These are phyloP conservation scores for Aspergillus ellipticus DNA, from an alignment of 495 filamentous ascomycete genomes.

Conservation along the genomic window DNA sequence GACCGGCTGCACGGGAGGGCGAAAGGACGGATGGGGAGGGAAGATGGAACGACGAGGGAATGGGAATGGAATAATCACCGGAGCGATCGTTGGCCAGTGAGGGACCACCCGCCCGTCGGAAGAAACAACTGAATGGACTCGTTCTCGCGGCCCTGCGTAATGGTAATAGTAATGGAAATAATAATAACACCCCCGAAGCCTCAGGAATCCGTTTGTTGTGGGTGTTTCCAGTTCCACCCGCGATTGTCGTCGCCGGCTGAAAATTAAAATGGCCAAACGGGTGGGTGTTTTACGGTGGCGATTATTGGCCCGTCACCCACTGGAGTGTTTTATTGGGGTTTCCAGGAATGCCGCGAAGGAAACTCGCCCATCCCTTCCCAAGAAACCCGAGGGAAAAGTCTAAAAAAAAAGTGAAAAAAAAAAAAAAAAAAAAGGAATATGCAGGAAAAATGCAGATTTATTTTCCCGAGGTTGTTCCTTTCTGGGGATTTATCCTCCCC, in stretches of 20 bases:
- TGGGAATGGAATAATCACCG: slow-evolving; percentile 25
- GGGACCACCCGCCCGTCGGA: slow-evolving; percentile 7
- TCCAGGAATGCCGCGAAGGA: slow-evolving; percentile 15
- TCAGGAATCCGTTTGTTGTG: slow-evolving; percentile 26
- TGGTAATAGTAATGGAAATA: slow-evolving; percentile 20
- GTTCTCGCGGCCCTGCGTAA: slow-evolving; percentile 10
- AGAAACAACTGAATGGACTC: slow-evolving; percentile 12
- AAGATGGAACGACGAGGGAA: slow-evolving; percentile 18
- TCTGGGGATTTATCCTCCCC: not conserved
- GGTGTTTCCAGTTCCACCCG: slow-evolving; percentile 11
- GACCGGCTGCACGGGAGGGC: slow-evolving; percentile 7
- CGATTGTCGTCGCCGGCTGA: not conserved
- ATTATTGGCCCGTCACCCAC: slow-evolving; percentile 18
- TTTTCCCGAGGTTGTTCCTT: slow-evolving; percentile 2
- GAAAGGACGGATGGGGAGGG: slow-evolving; percentile 11
- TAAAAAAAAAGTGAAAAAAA: not conserved
- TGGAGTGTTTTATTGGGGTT: slow-evolving; percentile 11
- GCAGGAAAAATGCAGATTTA: not conserved
- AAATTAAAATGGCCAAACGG: slow-evolving; percentile 14
- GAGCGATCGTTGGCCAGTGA: slow-evolving; percentile 19
- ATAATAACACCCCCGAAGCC: slow-evolving; percentile 19
- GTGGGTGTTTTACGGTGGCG: slow-evolving; percentile 23
- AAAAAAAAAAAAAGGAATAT: slow-evolving; percentile 4
- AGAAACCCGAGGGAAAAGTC: not conserved
- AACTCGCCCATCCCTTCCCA: not conserved